Evolutionary conservation across 164 flowering plant species (phyloP).

Genomic region (Amborella trichopoda): DNA sequence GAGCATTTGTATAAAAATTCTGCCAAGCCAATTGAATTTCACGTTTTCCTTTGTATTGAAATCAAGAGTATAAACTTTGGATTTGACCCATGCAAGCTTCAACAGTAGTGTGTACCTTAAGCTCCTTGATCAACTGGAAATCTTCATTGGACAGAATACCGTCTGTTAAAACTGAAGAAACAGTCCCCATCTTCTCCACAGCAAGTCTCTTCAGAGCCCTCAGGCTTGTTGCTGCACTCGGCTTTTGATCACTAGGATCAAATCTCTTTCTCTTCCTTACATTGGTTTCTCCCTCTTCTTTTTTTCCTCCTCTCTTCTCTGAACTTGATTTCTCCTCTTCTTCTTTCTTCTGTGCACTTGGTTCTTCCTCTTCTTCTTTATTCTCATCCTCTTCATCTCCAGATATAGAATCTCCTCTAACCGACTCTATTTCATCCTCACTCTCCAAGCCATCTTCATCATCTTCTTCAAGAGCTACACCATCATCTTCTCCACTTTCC

Average conservation of each 20-base stretch:
- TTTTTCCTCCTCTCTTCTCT: constrained; percentile 4
- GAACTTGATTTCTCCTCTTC: too few species aligned
- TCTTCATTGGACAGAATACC: constrained; percentile 86
- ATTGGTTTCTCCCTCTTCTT: constrained; percentile 11
- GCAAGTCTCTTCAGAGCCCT: constrained; percentile 68
- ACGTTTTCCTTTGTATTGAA: too few species aligned
- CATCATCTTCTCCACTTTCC: constrained; percentile 8
- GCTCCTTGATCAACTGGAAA: constrained; percentile 63
- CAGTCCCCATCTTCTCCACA: constrained; percentile 17
- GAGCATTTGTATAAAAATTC: too few species aligned
- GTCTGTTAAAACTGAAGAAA: constrained; percentile 28
- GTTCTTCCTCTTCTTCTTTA: constrained; percentile 8
- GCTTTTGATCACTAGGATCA: constrained; percentile 42
- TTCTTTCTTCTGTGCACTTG: too few species aligned
- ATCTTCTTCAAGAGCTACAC: constrained; percentile 8
- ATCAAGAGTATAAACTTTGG: too few species aligned
- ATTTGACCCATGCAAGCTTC: too few species aligned
- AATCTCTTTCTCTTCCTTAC: constrained; percentile 50
- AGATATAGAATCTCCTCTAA: constrained; percentile 11
- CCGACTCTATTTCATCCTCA: constrained; percentile 4
- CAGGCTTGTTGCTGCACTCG: constrained; percentile 61
- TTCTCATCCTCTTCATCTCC: constrained; percentile 10
- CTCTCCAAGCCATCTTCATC: constrained; percentile 9
- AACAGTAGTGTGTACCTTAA: constrained; percentile 66
- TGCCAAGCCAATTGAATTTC: too few species aligned